phyloP scores from a whole-genome alignment of 306 rosid genomes.

The Dalbergia cultrata region DNA sequence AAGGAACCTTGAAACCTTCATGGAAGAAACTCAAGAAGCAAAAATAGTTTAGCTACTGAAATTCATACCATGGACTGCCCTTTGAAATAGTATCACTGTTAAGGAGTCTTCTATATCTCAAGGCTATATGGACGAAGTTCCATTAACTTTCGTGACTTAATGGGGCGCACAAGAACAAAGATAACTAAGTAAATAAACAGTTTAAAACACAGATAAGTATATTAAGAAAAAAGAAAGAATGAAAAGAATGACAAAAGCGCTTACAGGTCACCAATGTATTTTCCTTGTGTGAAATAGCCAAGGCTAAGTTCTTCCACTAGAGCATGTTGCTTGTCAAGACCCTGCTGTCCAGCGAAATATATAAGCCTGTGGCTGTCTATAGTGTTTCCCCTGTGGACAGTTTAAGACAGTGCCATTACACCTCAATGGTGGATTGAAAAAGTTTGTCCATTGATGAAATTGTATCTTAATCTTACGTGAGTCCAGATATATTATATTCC shows the following conservation, averaged over 20 bases:
- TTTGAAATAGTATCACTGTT: neutral
- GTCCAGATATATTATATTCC: slow-evolving; percentile 72
- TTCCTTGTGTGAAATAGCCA: slow-evolving; percentile 90
- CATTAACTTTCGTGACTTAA: neutral
- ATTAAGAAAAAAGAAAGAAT: no score
- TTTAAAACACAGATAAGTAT: neutral
- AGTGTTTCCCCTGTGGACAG: slow-evolving; percentile 85
- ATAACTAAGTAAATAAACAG: neutral
- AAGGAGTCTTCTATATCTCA: slow-evolving; percentile 12
- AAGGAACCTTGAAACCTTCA: neutral
- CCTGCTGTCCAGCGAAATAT: slow-evolving; percentile 77
- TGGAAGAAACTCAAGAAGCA: neutral
- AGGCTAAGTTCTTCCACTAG: slow-evolving; percentile 79
- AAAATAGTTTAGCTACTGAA: slow-evolving; percentile 10
- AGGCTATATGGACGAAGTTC: neutral
- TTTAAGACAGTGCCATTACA: slow-evolving; percentile 38
- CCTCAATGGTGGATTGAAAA: slow-evolving; percentile 8
- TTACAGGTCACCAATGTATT: slow-evolving; percentile 87
- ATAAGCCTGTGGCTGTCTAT: slow-evolving; percentile 93
- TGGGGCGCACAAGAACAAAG: neutral
- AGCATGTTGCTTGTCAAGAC: slow-evolving; percentile 74
- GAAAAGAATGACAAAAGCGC: neutral
- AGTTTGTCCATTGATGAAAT: slow-evolving; percentile 38
- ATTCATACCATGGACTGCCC: slow-evolving; percentile 5
- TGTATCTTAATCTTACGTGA: slow-evolving; percentile 70